Evolutionary conservation across 2,329 filamentous ascomycete genomes (phyloP), one percentile per base, ranked within the genome.

Genomic region (Tolypocladium pustulatum): DNA sequence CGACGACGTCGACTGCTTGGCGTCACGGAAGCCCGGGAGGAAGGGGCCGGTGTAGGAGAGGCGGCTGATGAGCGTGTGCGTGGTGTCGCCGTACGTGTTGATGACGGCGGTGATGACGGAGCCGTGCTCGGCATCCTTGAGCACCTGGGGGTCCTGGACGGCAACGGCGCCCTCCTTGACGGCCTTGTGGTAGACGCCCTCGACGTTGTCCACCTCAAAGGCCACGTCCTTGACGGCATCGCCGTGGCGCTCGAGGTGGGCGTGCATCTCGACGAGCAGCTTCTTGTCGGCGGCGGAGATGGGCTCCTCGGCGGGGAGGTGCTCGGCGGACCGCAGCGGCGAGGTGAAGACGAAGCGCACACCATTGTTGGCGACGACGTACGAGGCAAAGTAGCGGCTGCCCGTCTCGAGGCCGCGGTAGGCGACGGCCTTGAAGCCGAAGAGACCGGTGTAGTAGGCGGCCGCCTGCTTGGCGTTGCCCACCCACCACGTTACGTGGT

Each of bases 381-480:
- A 90, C 1, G 90, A 94, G 54, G 91, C 89, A 63, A 92, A 82
- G 64, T 84, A 86, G 59, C 91, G 85, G 63, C 84, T 90, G 62
- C 91, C 91, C 0, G 92, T 97, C 74, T 97, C 92, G 6, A 97
- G 85, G 6, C 92, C 93, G 46, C 83, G 83, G 74, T 96, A 96
- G 62, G 93, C 93, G 59, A 96, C 75, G 25, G 83, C 84, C 67
- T 83, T 79, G 78, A 97, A 96, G 58, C 91, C 92, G 78, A 97
- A 91, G 64, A 91, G 88, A 13, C 84, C 87, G 65, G 88, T 87
- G 76, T 96, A 97, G 77, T 90, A 97, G 17, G 88, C 83, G 43
- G 92, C 92, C 3, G 91, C 90, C 78, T 97, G 92, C 76, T 97
- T 97, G 66, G 93, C 92, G 71, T 97, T 97, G 70, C 92, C 91